These are phyloP conservation scores for Discostella stelligeroides DNA, from an alignment of 108 stramenopile species.

Conservation along the genomic window DNA sequence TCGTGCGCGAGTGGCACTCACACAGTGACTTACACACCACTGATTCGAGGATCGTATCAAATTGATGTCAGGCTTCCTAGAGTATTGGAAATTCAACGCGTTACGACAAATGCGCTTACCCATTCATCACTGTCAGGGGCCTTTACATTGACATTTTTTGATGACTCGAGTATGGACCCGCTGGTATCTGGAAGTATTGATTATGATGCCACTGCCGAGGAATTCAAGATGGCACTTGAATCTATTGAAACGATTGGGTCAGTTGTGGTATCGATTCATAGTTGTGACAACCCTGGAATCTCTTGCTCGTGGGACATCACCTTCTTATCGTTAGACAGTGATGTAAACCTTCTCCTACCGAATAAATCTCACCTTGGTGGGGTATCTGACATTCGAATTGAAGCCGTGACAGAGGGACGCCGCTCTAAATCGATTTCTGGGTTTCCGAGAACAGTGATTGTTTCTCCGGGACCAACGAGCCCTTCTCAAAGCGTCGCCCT, in stretches of 20 bases:
- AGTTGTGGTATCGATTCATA: slow-evolving; percentile 38
- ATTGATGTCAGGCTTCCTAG: slow-evolving; percentile 48
- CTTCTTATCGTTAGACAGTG: slow-evolving; percentile 39
- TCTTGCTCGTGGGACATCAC: slow-evolving; percentile 62
- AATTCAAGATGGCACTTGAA: slow-evolving; percentile 47
- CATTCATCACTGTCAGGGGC: slow-evolving; percentile 33
- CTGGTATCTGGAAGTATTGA: slow-evolving; percentile 23
- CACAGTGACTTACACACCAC: slow-evolving; percentile 50
- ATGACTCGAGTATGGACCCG: background rate
- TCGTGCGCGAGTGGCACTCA: slow-evolving; percentile 51
- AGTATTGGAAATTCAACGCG: slow-evolving; percentile 53
- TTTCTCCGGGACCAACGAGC: slow-evolving; percentile 54
- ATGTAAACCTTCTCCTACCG: slow-evolving; percentile 32
- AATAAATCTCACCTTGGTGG: slow-evolving; percentile 44
- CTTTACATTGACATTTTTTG: slow-evolving; percentile 32
- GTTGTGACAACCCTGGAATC: slow-evolving; percentile 35
- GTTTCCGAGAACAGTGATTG: slow-evolving; percentile 54
- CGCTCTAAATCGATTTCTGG: slow-evolving; percentile 49
- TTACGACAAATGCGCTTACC: slow-evolving; percentile 31
- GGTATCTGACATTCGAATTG: slow-evolving; percentile 37
- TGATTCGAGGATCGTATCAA: slow-evolving; percentile 55
- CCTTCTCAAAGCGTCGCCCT: slow-evolving; percentile 57
- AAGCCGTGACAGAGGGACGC: slow-evolving; percentile 38
- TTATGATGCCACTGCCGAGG: slow-evolving; percentile 36
- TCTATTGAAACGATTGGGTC: slow-evolving; percentile 33